Percentiles rank a stretch among this genome's conserved stretches.
Evolutionary conservation across 1,284 basidiomycete genomes (phyloP).

Genomic region (Cystobasidium slooffiae): DNA sequence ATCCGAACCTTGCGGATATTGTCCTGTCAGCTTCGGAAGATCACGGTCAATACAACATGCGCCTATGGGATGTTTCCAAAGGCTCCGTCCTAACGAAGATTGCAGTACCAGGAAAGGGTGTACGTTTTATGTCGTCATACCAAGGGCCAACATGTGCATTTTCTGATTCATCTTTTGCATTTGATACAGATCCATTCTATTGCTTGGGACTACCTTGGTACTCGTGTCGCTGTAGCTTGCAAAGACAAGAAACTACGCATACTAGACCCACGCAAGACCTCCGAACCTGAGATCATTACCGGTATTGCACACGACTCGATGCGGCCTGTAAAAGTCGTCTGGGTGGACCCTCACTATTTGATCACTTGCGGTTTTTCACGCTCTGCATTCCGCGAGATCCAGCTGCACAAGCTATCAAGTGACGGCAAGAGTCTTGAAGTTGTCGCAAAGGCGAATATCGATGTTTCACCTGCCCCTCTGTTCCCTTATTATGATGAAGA

Average conservation of each 20-base stretch:
- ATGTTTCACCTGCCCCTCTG: constrained; percentile 60
- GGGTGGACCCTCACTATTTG: constrained; percentile 57
- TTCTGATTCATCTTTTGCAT: background rate
- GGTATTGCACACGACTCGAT: constrained; percentile 58
- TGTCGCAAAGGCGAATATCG: constrained; percentile 55
- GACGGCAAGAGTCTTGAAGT: constrained; percentile 45
- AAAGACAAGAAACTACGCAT: constrained; percentile 58
- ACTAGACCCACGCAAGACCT: constrained; percentile 56
- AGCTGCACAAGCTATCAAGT: constrained; percentile 55
- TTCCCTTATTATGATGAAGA: constrained; percentile 60
- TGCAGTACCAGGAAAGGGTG: constrained; percentile 48
- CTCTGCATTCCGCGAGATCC: constrained; percentile 59
- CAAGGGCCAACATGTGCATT: background rate
- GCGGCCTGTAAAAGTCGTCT: constrained; percentile 58
- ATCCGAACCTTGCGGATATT: constrained; percentile 58
- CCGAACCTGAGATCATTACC: constrained; percentile 19
- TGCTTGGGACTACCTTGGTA: constrained; percentile 57
- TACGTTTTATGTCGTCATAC: constrained; percentile 43
- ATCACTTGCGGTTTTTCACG: constrained; percentile 59
- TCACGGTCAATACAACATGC: constrained; percentile 54
- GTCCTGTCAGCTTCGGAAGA: constrained; percentile 58
- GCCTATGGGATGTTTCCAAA: constrained; percentile 56
- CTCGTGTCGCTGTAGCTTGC: constrained; percentile 57
- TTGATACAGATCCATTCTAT: constrained; percentile 55
- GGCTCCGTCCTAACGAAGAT: constrained; percentile 44